Evolutionary conservation across 148 eudicot species (phyloP), one percentile per base, ranked within the genome.

Genomic region (Silene uniflora): DNA sequence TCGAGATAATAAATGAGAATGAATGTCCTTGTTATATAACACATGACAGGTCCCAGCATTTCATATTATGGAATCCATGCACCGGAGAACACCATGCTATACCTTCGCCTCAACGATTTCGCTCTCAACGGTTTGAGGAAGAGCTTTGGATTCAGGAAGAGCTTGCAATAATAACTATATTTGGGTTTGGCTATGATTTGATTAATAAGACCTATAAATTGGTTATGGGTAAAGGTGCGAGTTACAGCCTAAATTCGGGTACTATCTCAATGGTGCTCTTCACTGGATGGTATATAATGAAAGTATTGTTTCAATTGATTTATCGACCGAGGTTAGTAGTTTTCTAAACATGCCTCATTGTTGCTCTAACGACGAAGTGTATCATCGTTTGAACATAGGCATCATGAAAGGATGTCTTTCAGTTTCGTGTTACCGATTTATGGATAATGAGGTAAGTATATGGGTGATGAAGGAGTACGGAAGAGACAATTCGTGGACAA

Each of bases 31-130:
- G 44, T 4, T 14, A 7, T 25, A 6, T 2, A 1, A 17, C 6
- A 39, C 22, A 6, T 44, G 4, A 35, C 7, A 6, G 1, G 52
- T 18, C 0, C 7, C 18, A 47, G 21, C 58, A 22, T 69, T 4
- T 69, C 58, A 47, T 47, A 46, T 69, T 69, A 46, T 47, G 72
- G 72, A 69, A 69, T 14, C 67, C 67, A 12, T 27, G 17, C 44
- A 64, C 67, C 6, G 17, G 67, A 64, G 67, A 64, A 10, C 29
- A 69, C 56, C 72, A 69, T 69, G 22, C 18, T 19, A 11, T 69
- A 46, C 58, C 58, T 0, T 12, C 0, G 4, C 72, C 72, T 8
- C 6, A 10, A 47, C 10, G 16, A 22, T 69, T 69, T 21, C 1
- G 21, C 1, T 5, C 46, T 68, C 1, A 68, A 3, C 5, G 10